Base-by-base conservation (phyloP, 1,284 basidiomycete species). In the Melampsora abietis-canadensis region DNA sequence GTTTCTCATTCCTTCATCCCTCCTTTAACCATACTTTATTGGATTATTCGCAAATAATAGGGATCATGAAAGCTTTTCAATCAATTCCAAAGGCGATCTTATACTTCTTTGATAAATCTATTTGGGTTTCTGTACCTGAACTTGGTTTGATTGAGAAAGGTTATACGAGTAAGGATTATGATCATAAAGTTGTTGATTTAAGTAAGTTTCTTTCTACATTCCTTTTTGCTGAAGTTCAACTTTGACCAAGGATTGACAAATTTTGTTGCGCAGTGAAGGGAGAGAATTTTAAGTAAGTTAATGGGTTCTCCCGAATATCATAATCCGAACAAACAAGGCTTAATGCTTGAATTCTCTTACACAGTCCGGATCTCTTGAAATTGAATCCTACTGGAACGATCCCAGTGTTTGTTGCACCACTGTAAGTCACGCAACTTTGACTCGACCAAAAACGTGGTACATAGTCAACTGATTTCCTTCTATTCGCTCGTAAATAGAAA, bases 121-220 rank as follows among this genome's bases (percentile, higher is more conserved):
- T 54, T 21, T 54, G 51, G 51, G 51, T 27, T 21, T 54, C 51
- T 8, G 51, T 54, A n/a, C 51, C 51, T 54, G n/a, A 54, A 54
- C 51, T 54, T 54, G 51, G 51, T 12, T 54, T 54, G 14, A 54
- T 54, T 54, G 51, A 54, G 14, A 54, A 54, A 54, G 51, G 51
- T 27, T 54, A 54, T 54, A 54, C 51, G 15, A 54, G n/a, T n/a
- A 4, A 54, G 0, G n/a, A 54, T n/a, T 54, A 54, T 54, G 27
- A 54, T 54, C 51, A 21, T 27, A 54, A 27, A 54, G 27, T 27
- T 8, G 19, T 54, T 27, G 27, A 54, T 54, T 27, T 54, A 54
- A 21, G 51, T 54, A 14, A 40, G 40, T 54, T 8, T 21, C 7
- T 54, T 54, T 54, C 6, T 54, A 8, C 3, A 0, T 21, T 54